Evolutionary conservation across 176 grass and related monocot species (phyloP).

Genomic region (Triticum aestivum): IWGSC_CS_RefSeq_v2.1 NC_057812.1:213059302-213059801

Average conservation of each 20-base stretch:
- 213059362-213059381: neutral
- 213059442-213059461: constrained; percentile 12
- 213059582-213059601: neutral
- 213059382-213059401: neutral
- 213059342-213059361: neutral
- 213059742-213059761: neutral
- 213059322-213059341: constrained; percentile 4
- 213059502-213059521: constrained; percentile 12
- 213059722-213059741: constrained; percentile 21
- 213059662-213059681: constrained; percentile 6
- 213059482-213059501: constrained; percentile 21
- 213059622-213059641: neutral
- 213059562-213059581: constrained; percentile 43
- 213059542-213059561: neutral
- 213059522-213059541: constrained; percentile 28
- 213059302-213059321: neutral
- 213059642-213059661: constrained; percentile 17
- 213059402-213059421: neutral
- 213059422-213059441: neutral
- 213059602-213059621: constrained; percentile 12
- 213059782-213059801: constrained; percentile 3
- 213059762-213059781: constrained; percentile 12
- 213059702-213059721: constrained; percentile 21
- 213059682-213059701: constrained; percentile 20
- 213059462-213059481: neutral